Conservation (phyloP, 2,329 filamentous ascomycete species). For the Aspergillus japonicus region DNA sequence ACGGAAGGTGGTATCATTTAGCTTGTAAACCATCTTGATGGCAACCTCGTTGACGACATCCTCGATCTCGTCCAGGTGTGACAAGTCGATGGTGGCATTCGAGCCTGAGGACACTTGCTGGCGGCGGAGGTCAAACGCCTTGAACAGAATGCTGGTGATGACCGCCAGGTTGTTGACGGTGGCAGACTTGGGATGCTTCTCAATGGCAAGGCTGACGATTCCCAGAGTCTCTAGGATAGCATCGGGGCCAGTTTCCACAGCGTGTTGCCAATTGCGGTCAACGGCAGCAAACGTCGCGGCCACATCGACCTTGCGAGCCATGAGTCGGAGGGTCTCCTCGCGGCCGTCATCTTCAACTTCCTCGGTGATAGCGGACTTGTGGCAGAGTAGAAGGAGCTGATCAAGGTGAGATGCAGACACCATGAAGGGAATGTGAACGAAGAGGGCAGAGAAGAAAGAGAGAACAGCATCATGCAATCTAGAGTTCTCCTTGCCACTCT, state of each 20-base stretch:
- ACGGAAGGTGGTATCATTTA: slow-evolving; percentile 90
- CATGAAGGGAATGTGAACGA: slow-evolving; percentile 87
- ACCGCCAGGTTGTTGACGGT: slow-evolving; percentile 72
- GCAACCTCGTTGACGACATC: slow-evolving; percentile 65
- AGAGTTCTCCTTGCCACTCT: slow-evolving; percentile 52
- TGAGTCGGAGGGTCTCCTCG: slow-evolving; percentile 66
- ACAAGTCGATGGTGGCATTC: slow-evolving; percentile 43
- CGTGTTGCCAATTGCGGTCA: slow-evolving; percentile 68
- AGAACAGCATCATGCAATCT: slow-evolving; percentile 80
- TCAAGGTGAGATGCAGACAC: slow-evolving; percentile 73
- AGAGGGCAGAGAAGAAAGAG: slow-evolving; percentile 73
- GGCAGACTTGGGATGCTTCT: slow-evolving; percentile 72
- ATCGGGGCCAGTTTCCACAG: slow-evolving; percentile 61
- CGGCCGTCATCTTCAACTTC: slow-evolving; percentile 65
- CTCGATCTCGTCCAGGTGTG: slow-evolving; percentile 60
- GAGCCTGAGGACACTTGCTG: slow-evolving; percentile 35
- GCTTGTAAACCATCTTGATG: slow-evolving; percentile 91
- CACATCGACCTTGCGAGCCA: slow-evolving; percentile 75
- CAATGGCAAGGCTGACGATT: slow-evolving; percentile 68
- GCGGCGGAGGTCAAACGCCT: slow-evolving; percentile 52
- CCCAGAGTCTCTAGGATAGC: slow-evolving; percentile 68
- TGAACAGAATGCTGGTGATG: slow-evolving; percentile 62
- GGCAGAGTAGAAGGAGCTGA: slow-evolving; percentile 69
- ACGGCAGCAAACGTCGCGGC: slow-evolving; percentile 74
- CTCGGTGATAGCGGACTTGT: slow-evolving; percentile 65